Evolutionary conservation across 2,329 filamentous ascomycete species (phyloP).

Genomic region (Diplodia intermedia): DNA sequence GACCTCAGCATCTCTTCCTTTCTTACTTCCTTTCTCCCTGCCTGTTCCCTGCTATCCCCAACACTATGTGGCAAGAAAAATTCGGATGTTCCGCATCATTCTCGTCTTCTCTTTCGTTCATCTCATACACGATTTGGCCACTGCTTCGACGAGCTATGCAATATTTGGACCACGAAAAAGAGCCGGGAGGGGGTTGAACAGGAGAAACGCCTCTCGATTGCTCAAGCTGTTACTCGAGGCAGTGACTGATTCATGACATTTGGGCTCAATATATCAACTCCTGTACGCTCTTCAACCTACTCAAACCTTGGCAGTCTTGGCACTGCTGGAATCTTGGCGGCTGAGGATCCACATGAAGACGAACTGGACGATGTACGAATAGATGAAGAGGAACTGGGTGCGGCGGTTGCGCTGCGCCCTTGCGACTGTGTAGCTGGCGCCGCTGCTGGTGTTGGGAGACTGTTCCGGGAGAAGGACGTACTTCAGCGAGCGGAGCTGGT

Average conservation of each 20-base stretch:
- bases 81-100: neutral
- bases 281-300: neutral
- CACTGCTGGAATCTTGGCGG: slow-evolving; percentile 24
- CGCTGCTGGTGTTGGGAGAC: slow-evolving; percentile 65
- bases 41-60: neutral
- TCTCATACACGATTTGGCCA: neutral
- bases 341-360: slow-evolving; percentile 81
- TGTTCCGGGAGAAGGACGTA: slow-evolving; percentile 94
- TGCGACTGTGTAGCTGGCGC: slow-evolving; percentile 72
- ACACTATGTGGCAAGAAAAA: neutral
- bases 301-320: slow-evolving; percentile 13
- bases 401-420: slow-evolving; percentile 84
- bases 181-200: slow-evolving; percentile 1
- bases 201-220: neutral
- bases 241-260: neutral
- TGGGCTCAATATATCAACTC: neutral
- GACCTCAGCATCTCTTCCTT: neutral
- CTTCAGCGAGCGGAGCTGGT: slow-evolving; percentile 87
- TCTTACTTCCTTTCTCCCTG: neutral
- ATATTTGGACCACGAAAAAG: neutral
- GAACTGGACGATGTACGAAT: slow-evolving; percentile 93
- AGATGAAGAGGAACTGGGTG: slow-evolving; percentile 91
- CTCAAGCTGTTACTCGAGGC: neutral
- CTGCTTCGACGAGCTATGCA: neutral
- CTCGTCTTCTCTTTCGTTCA: slow-evolving; percentile 1